Conservation (phyloP, 352 stramenopile genomes). For the Phytophthora pseudosyringae region DNA sequence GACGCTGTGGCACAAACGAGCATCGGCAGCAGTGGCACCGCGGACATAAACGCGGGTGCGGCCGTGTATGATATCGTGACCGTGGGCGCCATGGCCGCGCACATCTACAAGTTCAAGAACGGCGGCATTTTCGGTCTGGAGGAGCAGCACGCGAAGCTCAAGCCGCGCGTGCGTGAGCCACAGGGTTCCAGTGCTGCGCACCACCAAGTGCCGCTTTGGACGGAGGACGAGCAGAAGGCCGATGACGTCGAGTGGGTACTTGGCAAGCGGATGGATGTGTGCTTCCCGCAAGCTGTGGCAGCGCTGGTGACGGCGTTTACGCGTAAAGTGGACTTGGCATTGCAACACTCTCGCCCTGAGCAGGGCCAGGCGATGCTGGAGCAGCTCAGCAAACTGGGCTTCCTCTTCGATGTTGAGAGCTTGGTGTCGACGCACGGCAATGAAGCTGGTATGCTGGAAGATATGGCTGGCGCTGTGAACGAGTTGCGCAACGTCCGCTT, state of each 20-base stretch:
- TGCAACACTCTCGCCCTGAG: constrained; percentile 57
- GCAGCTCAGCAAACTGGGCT: constrained; percentile 81
- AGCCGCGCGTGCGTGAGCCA: constrained; percentile 59
- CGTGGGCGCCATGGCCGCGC: constrained; percentile 84
- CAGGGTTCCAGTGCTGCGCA: constrained; percentile 51
- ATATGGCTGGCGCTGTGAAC: constrained; percentile 85
- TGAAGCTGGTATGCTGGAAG: constrained; percentile 88
- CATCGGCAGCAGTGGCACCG: constrained; percentile 36
- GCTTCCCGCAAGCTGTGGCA: constrained; percentile 80
- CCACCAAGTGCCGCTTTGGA: constrained; percentile 80
- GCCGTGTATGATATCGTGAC: constrained; percentile 87
- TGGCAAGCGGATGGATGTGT: constrained; percentile 86
- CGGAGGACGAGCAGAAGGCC: constrained; percentile 82
- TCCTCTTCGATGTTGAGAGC: constrained; percentile 87
- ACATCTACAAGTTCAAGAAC: constrained; percentile 91
- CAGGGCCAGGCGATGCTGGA: constrained; percentile 71
- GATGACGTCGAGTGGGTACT: constrained; percentile 80
- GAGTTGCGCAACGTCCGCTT: constrained; percentile 85
- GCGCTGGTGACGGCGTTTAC: constrained; percentile 85
- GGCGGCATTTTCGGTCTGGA: constrained; percentile 80
- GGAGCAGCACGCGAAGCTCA: constrained; percentile 75
- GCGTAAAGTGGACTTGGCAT: constrained; percentile 76
- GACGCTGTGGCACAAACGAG: constrained; percentile 47
- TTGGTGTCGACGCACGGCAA: constrained; percentile 89
- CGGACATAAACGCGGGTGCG: constrained; percentile 35